phyloP scores from a whole-genome alignment of 2,329 filamentous ascomycete genomes.

The Cadophora sp. region DNA sequence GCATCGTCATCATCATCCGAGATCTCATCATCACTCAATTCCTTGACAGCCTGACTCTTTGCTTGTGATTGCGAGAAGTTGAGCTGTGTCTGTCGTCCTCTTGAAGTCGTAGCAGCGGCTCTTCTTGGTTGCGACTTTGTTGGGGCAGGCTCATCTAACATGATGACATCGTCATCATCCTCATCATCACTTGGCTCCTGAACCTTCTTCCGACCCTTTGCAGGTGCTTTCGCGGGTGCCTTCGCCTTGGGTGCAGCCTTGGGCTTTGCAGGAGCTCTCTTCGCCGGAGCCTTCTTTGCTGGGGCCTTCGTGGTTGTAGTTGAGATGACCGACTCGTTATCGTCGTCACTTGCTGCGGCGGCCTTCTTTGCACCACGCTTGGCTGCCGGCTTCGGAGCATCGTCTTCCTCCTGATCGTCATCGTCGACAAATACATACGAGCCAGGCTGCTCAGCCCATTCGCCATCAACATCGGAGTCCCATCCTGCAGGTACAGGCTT shows the following conservation, averaged over 20 bases:
- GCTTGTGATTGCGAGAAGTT: conserved; percentile 55
- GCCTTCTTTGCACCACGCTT: conserved; percentile 37
- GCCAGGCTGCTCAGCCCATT: conserved; percentile 74
- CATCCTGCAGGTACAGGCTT: conserved; percentile 81
- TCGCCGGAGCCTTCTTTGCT: conserved; percentile 44
- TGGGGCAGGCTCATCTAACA: conserved; percentile 54
- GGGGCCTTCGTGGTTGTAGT: conserved; percentile 45
- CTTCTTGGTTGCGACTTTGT: conserved; percentile 45
- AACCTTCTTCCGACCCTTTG: conserved; percentile 52
- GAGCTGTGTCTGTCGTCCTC: conserved; percentile 54
- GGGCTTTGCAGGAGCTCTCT: conserved; percentile 49
- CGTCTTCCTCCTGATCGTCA: conserved; percentile 53
- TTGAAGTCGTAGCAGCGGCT: conserved; percentile 40
- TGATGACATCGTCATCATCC: conserved; percentile 58
- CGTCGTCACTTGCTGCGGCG: conserved; percentile 63
- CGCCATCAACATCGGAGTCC: conserved; percentile 89
- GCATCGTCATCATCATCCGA: conserved; percentile 61
- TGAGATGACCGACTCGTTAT: conserved; percentile 51
- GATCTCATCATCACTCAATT: conserved; percentile 71
- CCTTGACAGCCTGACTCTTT: conserved; percentile 49
- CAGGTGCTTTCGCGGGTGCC: conserved; percentile 44
- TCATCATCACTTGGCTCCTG: conserved; percentile 48
- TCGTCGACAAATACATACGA: conserved; percentile 38
- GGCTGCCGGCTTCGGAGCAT: conserved; percentile 43
- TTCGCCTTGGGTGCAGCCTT: conserved; percentile 51